Percentiles rank a stretch among this genome's conserved stretches.
Evolutionary conservation across 116 monocot genomes (phyloP).

Genomic region (Papilionanthe hybrid): DNA sequence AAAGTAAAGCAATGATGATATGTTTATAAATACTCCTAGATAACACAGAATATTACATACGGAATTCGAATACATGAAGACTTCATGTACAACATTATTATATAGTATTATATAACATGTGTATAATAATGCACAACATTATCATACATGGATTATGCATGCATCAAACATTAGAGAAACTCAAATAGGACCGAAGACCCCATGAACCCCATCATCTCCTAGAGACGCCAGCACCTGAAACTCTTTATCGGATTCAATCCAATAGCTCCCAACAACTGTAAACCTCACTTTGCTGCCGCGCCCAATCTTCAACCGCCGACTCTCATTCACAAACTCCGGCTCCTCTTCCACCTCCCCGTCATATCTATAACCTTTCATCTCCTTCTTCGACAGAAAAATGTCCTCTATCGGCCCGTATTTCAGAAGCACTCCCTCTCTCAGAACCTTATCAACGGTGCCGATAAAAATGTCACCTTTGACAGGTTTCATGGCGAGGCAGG

Average conservation of each 20-base stretch:
- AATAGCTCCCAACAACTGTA: slow-evolving; percentile 10
- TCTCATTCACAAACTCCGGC: slow-evolving; percentile 54
- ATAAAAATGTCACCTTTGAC: slow-evolving; percentile 21
- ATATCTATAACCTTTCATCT: slow-evolving; percentile 14
- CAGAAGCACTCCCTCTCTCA: slow-evolving; percentile 63
- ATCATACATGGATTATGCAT: no score
- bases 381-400: slow-evolving; percentile 53
- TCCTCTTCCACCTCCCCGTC: slow-evolving; percentile 59
- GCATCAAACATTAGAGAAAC: no score
- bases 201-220: neutral
- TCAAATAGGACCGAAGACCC: no score
- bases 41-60: no score
- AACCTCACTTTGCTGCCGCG: neutral
- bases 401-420: slow-evolving; percentile 58
- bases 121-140: no score
- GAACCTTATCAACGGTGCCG: slow-evolving; percentile 59
- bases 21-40: no score
- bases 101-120: no score
- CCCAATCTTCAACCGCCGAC: slow-evolving; percentile 6
- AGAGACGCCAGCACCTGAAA: slow-evolving; percentile 16
- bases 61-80: no score
- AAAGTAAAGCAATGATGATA: no score
- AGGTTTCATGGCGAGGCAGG: slow-evolving; percentile 58
- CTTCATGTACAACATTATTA: no score
- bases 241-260: slow-evolving; percentile 9